Percentiles rank a stretch among this genome's conserved stretches.
Evolutionary conservation across 2,329 filamentous ascomycete genomes (phyloP).

Genomic region (Fusarium haematococcum): DNA sequence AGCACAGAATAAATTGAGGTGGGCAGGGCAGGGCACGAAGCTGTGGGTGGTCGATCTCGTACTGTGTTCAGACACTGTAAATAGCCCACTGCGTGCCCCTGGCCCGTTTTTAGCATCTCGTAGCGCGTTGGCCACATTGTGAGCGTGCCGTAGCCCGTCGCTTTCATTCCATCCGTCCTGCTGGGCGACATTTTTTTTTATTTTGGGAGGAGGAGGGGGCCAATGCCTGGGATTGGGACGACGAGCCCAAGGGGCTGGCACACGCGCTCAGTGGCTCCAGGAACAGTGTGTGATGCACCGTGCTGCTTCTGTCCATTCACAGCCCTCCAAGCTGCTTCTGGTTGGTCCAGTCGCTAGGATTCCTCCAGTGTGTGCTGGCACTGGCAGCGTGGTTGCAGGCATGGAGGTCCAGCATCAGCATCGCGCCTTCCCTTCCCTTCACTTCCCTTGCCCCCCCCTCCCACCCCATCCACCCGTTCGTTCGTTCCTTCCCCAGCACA

Average conservation of each 20-base stretch:
- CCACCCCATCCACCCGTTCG: conserved; percentile 30
- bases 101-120: conserved; percentile 28
- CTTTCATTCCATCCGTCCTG: conserved; percentile 32
- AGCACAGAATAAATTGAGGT: neutral
- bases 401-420: conserved; percentile 8
- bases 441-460: conserved; percentile 1
- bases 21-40: neutral
- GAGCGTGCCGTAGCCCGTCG: conserved; percentile 28
- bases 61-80: conserved; percentile 39
- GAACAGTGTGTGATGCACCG: conserved; percentile 35
- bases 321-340: conserved; percentile 4
- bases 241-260: conserved; percentile 32
- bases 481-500: conserved; percentile 40
- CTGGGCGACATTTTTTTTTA: conserved; percentile 13
- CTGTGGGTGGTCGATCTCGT: conserved; percentile 22
- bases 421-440: conserved; percentile 20
- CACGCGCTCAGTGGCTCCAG: conserved; percentile 27
- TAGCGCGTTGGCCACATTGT: conserved; percentile 34
- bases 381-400: neutral
- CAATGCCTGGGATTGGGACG: neutral
- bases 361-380: conserved; percentile 13
- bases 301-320: conserved; percentile 33
- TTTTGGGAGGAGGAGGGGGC: neutral
- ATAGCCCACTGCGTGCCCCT: conserved; percentile 15
- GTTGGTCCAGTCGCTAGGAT: neutral